phyloP scores from a whole-genome alignment of 139 green algal species.

The Parachlorella kessleri region DNA sequence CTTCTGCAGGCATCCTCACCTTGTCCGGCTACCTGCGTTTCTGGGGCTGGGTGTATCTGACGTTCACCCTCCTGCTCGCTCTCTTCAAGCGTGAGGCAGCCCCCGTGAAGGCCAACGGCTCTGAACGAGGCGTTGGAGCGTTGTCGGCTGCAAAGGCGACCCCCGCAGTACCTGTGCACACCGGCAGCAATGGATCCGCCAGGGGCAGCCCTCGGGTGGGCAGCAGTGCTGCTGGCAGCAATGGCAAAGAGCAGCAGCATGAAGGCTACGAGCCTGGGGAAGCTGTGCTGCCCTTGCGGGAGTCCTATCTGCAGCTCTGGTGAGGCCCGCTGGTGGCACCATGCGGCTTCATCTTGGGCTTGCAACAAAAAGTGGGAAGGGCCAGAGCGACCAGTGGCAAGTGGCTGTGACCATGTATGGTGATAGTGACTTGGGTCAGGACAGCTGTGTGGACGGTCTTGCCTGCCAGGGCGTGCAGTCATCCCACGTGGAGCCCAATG shows the following conservation, averaged over 20 bases:
- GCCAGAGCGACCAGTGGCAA: too few relatives aligned
- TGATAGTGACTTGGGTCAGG: too few relatives aligned
- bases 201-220: conserved; percentile 3
- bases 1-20: conserved; percentile 55
- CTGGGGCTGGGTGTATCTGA: conserved; percentile 81
- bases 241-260: neutral
- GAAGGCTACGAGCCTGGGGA: neutral
- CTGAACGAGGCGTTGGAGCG: too few relatives aligned
- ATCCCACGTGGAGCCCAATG: too few relatives aligned
- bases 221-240: neutral
- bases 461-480: too few relatives aligned
- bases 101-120: neutral
- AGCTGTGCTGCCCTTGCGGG: conserved; percentile 14
- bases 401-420: too few relatives aligned
- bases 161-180: too few relatives aligned
- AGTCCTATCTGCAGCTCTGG: conserved; percentile 56
- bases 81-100: conserved; percentile 57
- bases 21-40: conserved; percentile 80
- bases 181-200: neutral
- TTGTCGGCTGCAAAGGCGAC: too few relatives aligned
- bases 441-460: too few relatives aligned
- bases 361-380: too few relatives aligned
- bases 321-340: too few relatives aligned
- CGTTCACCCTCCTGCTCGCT: conserved; percentile 66
- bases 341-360: too few relatives aligned